Evolutionary conservation across 2,329 filamentous ascomycete species (phyloP).

Genomic region (Fusarium sp.): DNA sequence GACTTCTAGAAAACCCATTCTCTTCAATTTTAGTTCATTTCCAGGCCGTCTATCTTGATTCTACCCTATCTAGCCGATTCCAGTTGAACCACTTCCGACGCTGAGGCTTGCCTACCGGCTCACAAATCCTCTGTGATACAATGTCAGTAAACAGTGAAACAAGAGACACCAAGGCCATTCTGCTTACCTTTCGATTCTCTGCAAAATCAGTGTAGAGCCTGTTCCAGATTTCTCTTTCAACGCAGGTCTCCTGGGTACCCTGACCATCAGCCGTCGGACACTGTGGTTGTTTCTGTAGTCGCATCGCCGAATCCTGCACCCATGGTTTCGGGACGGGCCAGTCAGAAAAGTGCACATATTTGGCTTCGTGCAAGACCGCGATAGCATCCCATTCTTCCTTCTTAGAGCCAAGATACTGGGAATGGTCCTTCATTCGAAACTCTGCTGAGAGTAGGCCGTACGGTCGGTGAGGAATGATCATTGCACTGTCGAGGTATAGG

Average conservation of each 20-base stretch:
- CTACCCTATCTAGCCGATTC: conserved; percentile 3
- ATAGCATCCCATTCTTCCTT: conserved; percentile 69
- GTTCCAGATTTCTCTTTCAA: conserved; percentile 32
- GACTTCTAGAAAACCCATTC: background rate
- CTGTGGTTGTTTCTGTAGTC: conserved; percentile 4
- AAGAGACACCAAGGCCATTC: fast-evolving
- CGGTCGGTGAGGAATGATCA: conserved; percentile 73
- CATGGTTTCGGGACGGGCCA: conserved; percentile 76
- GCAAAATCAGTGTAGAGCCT: conserved; percentile 30
- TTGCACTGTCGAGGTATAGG: conserved; percentile 67
- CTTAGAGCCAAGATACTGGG: conserved; percentile 54
- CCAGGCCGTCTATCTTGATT: background rate
- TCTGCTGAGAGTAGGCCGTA: conserved; percentile 73
- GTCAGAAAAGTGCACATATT: conserved; percentile 78
- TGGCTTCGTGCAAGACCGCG: conserved; percentile 66
- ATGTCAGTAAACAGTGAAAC: background rate
- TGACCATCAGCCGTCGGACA: background rate
- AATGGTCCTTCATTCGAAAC: conserved; percentile 66
- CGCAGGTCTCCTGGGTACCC: conserved; percentile 3
- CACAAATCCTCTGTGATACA: conserved; percentile 15
- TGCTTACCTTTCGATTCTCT: conserved; percentile 19
- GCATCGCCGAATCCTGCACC: conserved; percentile 31
- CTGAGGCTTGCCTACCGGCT: background rate
- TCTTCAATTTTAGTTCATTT: background rate
- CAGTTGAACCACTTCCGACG: conserved; percentile 19